Evolutionary conservation across 2,329 filamentous ascomycete genomes (phyloP), one percentile per base, ranked within the genome.

Genomic region (Trichothecium roseum): DNA sequence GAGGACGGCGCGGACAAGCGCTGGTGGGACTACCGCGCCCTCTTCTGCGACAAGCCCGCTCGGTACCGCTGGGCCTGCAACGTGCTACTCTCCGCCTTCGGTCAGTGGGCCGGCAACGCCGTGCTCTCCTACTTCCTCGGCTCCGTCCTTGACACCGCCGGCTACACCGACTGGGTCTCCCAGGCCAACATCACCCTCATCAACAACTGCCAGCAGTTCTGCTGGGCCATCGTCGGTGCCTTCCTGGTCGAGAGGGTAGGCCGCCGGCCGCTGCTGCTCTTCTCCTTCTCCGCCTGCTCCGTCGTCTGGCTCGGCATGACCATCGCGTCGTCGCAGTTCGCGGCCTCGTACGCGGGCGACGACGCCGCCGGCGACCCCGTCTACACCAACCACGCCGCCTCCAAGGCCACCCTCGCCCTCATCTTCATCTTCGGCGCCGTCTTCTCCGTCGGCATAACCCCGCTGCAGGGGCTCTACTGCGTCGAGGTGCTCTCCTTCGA

Each of bases 401-500:
- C 59, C 14, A 60, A 56, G n/a, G 66, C 65, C 0, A 57, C 62
- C 1, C 46, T 74, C 8, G 68, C 66, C 7, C 63, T 66, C 42
- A 64, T 70, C 35, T 72, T 69, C 51, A 49, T 72, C 31, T 70
- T 69, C 40, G 63, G 63, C 5, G 61, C 66, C 41, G 58, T 68
- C 20, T 76, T 65, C 54, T 68, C 64, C 0, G 47, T 72, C 29
- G 54, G 53, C 1, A 49, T 49, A 45, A 57, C 54, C 15, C 55
- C 55, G 0, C 45, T 58, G 7, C 54, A 56, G 37, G 53, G 53
- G 2, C 51, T 74, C 12, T 73, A 72, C 46, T 65, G 68, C 1
- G 68, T 72, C 33, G 69, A 74, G 45, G 64, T 67, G 12, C 56
- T 73, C 9, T 64, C 59, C 13, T 72, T 68, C 42, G 67, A 72